A percentile compares a stretch with the other conserved stretches of the same genome.
These are phyloP conservation scores for Hordeum vulgare DNA, from an alignment of 176 grass and related monocot genomes.

Conservation along the genomic window MorexV3_pseudomolecules_assembly NC_058522.1:10452701-10453200, in stretches of 20 bases:
- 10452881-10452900: too few relatives aligned
- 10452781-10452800: too few relatives aligned
- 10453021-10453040: slow-evolving; percentile 17
- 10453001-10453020: slow-evolving; percentile 4
- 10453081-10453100: background rate
- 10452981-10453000: background rate
- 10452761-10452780: too few relatives aligned
- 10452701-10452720: background rate
- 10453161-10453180: background rate
- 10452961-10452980: background rate
- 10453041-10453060: background rate
- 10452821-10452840: too few relatives aligned
- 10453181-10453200: slow-evolving; percentile 1
- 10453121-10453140: slow-evolving; percentile 1
- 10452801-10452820: too few relatives aligned
- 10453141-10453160: background rate
- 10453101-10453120: background rate
- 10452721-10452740: background rate
- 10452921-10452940: too few relatives aligned
- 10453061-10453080: background rate
- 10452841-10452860: too few relatives aligned
- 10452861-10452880: too few relatives aligned
- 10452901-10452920: too few relatives aligned
- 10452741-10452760: background rate
- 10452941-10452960: too few relatives aligned